Conservation (phyloP, 306 rosid genomes). For the Vicia villosa region DNA sequence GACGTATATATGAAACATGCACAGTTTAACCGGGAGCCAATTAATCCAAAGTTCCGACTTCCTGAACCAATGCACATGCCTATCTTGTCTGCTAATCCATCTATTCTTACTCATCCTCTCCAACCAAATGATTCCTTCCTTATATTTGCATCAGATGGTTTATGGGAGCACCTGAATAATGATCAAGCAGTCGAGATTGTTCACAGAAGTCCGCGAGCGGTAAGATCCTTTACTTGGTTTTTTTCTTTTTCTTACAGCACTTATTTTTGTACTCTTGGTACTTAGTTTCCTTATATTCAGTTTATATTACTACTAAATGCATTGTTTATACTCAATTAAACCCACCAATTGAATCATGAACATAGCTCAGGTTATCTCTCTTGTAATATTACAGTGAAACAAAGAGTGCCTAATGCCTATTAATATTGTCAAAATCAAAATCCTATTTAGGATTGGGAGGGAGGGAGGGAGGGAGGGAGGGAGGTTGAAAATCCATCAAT, state of each 20-base stretch:
- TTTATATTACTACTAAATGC: slow-evolving; percentile 10
- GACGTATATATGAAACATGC: slow-evolving; percentile 88
- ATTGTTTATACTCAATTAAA: slow-evolving; percentile 25
- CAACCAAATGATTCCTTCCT: slow-evolving; percentile 93
- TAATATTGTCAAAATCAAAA: not conserved
- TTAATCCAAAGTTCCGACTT: slow-evolving; percentile 73
- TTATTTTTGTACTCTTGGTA: slow-evolving; percentile 24
- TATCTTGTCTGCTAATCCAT: slow-evolving; percentile 73
- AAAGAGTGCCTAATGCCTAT: slow-evolving; percentile 9
- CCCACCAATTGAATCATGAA: slow-evolving; percentile 10
- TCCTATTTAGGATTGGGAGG: not conserved
- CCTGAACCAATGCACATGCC: slow-evolving; percentile 89
- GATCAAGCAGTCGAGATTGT: slow-evolving; percentile 92
- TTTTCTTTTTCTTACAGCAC: not conserved
- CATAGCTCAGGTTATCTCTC: slow-evolving; percentile 2
- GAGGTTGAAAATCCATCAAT: not conserved
- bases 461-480: not conserved
- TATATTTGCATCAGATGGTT: slow-evolving; percentile 97
- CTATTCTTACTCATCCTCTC: slow-evolving; percentile 74
- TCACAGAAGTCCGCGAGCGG: slow-evolving; percentile 70
- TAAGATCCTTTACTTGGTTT: slow-evolving; percentile 43
- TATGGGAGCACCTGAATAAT: slow-evolving; percentile 94
- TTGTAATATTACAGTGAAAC: slow-evolving; percentile 11
- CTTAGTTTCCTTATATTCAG: slow-evolving; percentile 1
- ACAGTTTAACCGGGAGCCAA: slow-evolving; percentile 71